phyloP scores from a whole-genome alignment of 2,329 filamentous ascomycete species.

The Neonectria faginata region DNA sequence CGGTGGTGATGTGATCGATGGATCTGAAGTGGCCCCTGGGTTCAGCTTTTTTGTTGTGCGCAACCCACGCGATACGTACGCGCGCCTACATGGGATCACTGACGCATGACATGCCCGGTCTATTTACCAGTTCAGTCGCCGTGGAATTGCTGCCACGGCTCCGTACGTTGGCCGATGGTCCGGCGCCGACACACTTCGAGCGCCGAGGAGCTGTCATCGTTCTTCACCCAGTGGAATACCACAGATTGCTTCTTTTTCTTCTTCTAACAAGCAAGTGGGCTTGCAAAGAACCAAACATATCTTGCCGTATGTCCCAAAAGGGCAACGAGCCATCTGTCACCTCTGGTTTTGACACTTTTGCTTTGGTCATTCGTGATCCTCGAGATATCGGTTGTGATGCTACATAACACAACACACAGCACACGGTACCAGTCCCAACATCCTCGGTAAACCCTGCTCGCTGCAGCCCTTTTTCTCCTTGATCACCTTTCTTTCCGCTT shows the following conservation, averaged over 20 bases:
- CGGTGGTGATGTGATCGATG: constrained; percentile 13
- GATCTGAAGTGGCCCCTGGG: constrained; percentile 20
- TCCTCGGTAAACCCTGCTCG: constrained; percentile 30
- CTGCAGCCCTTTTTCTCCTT: constrained; percentile 9
- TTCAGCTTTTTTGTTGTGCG: not conserved
- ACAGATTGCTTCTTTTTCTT: constrained; percentile 24
- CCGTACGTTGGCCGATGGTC: constrained; percentile 5
- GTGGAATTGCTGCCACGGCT: constrained; percentile 3
- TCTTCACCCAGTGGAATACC: constrained; percentile 2
- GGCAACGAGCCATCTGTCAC: constrained; percentile 1
- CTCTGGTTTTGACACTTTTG: not conserved
- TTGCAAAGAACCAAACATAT: constrained; percentile 9
- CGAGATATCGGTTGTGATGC: not conserved
- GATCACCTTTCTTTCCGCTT: constrained; percentile 21
- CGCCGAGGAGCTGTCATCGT: constrained; percentile 15
- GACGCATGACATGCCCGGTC: constrained; percentile 19
- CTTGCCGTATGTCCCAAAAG: constrained; percentile 6
- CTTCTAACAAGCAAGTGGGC: constrained; percentile 2
- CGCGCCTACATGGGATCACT: constrained; percentile 20
- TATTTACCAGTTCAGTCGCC: not conserved
- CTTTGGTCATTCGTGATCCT: not conserved
- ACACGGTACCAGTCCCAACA: not conserved
- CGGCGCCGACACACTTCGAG: constrained; percentile 19
- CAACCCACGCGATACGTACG: constrained; percentile 18
- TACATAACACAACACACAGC: not conserved